Percentiles rank a stretch among this genome's conserved stretches.
These are phyloP conservation scores for Cercophora scortea DNA, from an alignment of 495 filamentous ascomycete species.

Conservation along the genomic window DNA sequence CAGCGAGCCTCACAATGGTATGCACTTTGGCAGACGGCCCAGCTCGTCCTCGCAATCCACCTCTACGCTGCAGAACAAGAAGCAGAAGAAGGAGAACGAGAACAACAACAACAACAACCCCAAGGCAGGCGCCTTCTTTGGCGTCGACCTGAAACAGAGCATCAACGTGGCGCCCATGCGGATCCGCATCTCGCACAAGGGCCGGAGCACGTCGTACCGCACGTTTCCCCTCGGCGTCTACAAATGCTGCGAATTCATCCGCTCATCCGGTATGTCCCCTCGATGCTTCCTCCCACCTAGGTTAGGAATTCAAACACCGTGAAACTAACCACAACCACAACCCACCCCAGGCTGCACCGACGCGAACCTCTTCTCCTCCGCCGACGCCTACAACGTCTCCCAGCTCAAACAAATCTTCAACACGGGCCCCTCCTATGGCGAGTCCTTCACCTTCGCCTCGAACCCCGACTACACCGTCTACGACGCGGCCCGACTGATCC, in stretches of 20 bases:
- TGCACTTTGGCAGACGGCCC: constrained; percentile 5
- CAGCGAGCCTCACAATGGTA: no score
- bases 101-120: no score
- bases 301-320: no score
- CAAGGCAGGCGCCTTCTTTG: constrained; percentile 7
- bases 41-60: neutral
- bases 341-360: constrained; percentile 5
- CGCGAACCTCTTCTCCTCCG: constrained; percentile 13
- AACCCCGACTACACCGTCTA: constrained; percentile 13
- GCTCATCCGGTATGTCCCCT: constrained; percentile 6
- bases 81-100: neutral
- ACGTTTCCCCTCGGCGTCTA: constrained; percentile 17
- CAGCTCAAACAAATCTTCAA: constrained; percentile 16
- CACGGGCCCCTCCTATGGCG: constrained; percentile 12
- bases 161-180: constrained; percentile 16
- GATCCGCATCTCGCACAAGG: constrained; percentile 22
- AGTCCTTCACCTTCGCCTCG: constrained; percentile 15
- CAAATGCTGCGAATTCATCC: constrained; percentile 26
- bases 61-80: constrained; percentile 2
- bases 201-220: constrained; percentile 15
- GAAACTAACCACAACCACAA: no score
- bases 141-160: constrained; percentile 18
- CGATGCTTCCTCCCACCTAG: no score
- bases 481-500: constrained; percentile 19
- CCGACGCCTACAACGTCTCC: constrained; percentile 15